These are phyloP conservation scores for Ajuga chamaepitys DNA, from an alignment of 257 asterid species.

Conservation along the genomic window DNA sequence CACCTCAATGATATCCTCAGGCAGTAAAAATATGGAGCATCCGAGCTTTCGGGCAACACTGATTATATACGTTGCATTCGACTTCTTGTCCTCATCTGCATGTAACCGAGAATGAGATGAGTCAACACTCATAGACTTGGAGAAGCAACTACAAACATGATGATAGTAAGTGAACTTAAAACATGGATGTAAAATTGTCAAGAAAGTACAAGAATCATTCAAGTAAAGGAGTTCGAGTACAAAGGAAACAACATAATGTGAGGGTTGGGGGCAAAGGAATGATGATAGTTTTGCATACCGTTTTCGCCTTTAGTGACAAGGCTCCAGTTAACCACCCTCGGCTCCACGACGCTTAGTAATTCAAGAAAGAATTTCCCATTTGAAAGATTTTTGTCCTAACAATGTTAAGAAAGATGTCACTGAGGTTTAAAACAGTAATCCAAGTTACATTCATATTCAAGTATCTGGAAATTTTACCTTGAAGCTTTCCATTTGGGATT, in stretches of 20 bases:
- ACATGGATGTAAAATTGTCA: no score
- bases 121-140: no score
- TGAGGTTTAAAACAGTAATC: neutral
- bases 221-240: no score
- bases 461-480: slow-evolving; percentile 38
- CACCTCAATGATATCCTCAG: neutral
- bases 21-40: slow-evolving; percentile 32
- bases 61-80: slow-evolving; percentile 52
- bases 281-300: slow-evolving; percentile 47
- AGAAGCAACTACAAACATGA: neutral
- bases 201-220: no score
- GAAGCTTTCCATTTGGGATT: slow-evolving; percentile 73
- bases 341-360: slow-evolving; percentile 76
- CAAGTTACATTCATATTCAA: neutral
- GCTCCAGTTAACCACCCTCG: slow-evolving; percentile 90
- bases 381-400: slow-evolving; percentile 45
- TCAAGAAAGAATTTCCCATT: slow-evolving; percentile 73
- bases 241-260: no score
- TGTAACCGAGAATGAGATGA: no score
- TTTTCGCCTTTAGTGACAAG: slow-evolving; percentile 84
- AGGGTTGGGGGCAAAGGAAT: no score
- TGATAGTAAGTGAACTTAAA: no score
- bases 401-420: neutral
- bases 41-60: slow-evolving; percentile 68
- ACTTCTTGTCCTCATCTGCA: slow-evolving; percentile 60